These are phyloP conservation scores for Sporisorium sorghi DNA, from an alignment of 1,284 basidiomycete species.

Conservation along the genomic window DNA sequence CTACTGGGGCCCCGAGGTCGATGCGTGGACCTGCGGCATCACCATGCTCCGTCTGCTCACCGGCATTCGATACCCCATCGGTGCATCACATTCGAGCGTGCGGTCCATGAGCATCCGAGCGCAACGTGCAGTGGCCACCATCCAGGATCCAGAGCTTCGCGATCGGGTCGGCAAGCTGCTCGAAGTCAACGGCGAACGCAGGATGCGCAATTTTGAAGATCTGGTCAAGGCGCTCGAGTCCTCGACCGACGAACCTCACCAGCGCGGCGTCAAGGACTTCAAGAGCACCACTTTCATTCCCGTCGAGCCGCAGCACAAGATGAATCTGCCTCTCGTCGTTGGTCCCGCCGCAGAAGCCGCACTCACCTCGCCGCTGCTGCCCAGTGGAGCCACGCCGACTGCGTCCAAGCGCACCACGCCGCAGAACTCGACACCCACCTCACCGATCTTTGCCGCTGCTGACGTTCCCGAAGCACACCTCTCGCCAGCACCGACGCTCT, in stretches of 20 bases:
- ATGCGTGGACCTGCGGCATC: conserved; percentile 74
- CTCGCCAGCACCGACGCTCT: conserved; percentile 41
- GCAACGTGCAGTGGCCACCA: conserved; percentile 70
- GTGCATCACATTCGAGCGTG: conserved; percentile 72
- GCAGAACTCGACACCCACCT: conserved; percentile 34
- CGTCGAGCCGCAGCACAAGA: conserved; percentile 71
- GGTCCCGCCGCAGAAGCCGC: conserved; percentile 51
- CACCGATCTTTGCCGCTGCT: conserved; percentile 11
- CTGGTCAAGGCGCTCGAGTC: conserved; percentile 51
- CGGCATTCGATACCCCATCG: conserved; percentile 73
- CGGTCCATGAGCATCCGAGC: conserved; percentile 71
- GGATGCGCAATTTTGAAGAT: conserved; percentile 71
- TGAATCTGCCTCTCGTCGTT: conserved; percentile 69
- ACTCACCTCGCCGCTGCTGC: conserved; percentile 34
- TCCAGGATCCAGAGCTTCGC: conserved; percentile 70
- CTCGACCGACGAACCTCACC: conserved; percentile 26
- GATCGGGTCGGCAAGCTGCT: conserved; percentile 71
- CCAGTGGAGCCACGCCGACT: conserved; percentile 40
- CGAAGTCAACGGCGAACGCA: conserved; percentile 71
- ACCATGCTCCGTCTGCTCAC: conserved; percentile 73
- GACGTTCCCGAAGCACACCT: conserved; percentile 25
- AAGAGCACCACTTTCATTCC: conserved; percentile 72
- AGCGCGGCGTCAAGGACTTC: conserved; percentile 69
- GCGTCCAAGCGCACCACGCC: conserved; percentile 42
- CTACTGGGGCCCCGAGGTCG: conserved; percentile 73